phyloP scores from a whole-genome alignment of 129 eudicot genomes.

The Helianthus tuberosus region DNA sequence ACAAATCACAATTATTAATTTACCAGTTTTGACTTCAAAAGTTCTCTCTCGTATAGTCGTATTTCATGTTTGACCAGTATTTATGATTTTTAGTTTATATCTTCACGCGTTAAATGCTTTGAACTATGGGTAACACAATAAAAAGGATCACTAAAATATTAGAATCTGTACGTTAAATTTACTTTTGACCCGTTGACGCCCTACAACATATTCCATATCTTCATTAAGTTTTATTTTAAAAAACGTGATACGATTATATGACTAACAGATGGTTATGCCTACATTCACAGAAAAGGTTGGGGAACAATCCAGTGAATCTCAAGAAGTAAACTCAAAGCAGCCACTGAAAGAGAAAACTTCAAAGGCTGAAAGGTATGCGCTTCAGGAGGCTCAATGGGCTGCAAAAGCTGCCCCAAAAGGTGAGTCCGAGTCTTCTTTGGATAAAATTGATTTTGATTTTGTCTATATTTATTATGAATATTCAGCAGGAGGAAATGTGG shows the following conservation, averaged over 20 bases:
- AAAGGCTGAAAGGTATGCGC: constrained; percentile 92
- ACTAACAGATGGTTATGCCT: neutral
- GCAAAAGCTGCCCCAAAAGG: constrained; percentile 93
- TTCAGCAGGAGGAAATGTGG: constrained; percentile 59
- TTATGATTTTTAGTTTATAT: constrained; percentile 8
- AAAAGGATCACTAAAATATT: neutral
- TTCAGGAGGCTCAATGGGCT: constrained; percentile 90
- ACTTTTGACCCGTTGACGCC: neutral
- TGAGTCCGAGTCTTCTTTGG: neutral
- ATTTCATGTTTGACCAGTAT: constrained; percentile 19
- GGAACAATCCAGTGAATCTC: constrained; percentile 44
- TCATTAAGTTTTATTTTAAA: neutral
- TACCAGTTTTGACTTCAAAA: neutral
- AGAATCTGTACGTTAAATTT: neutral
- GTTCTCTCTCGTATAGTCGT: neutral
- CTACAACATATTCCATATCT: neutral
- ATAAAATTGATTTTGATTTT: too few relatives aligned
- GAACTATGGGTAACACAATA: neutral
- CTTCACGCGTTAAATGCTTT: neutral
- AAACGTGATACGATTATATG: constrained; percentile 10
- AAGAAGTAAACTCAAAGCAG: constrained; percentile 51
- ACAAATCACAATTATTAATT: neutral
- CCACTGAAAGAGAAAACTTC: constrained; percentile 78
- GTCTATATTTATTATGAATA: neutral
- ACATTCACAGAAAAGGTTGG: constrained; percentile 47